These are phyloP conservation scores for Aspergillus pseudoterreus DNA, from an alignment of 2,329 filamentous ascomycete species.

Conservation along the genomic window DNA sequence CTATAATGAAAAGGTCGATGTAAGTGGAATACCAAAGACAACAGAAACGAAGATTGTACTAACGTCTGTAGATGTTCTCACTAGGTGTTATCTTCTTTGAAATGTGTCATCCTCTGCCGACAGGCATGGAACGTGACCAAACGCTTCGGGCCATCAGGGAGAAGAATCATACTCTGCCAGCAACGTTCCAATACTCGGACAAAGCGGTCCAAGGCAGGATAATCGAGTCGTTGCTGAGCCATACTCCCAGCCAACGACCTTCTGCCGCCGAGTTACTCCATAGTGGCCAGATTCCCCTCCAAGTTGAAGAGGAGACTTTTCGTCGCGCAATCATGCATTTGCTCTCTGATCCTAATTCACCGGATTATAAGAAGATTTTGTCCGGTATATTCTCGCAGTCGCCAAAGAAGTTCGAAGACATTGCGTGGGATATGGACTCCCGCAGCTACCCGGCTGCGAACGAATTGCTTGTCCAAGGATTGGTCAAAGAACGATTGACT, in stretches of 20 bases:
- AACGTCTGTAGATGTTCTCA: constrained; percentile 72
- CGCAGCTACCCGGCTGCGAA: constrained; percentile 49
- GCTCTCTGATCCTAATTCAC: constrained; percentile 71
- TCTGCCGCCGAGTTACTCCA: constrained; percentile 77
- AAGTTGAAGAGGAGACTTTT: constrained; percentile 90
- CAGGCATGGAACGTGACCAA: constrained; percentile 60
- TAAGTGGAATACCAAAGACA: constrained; percentile 39
- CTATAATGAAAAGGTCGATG: constrained; percentile 91
- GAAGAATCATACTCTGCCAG: constrained; percentile 65
- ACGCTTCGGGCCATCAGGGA: constrained; percentile 68
- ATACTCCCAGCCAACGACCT: constrained; percentile 77
- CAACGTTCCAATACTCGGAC: constrained; percentile 67
- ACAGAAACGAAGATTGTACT: constrained; percentile 4
- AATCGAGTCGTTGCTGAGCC: constrained; percentile 73
- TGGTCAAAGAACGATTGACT: constrained; percentile 70
- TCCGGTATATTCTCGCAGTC: constrained; percentile 76
- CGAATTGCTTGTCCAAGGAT: constrained; percentile 62
- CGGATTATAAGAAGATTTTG: constrained; percentile 86
- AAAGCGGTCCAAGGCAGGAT: constrained; percentile 69
- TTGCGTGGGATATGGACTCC: constrained; percentile 68
- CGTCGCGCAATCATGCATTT: constrained; percentile 76
- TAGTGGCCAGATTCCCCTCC: constrained; percentile 81
- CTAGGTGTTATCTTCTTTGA: constrained; percentile 97
- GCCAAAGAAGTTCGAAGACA: constrained; percentile 75
- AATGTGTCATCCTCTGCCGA: constrained; percentile 70